phyloP scores from a whole-genome alignment of 345 rosid species.

The Eucalyptus marginata region DNA sequence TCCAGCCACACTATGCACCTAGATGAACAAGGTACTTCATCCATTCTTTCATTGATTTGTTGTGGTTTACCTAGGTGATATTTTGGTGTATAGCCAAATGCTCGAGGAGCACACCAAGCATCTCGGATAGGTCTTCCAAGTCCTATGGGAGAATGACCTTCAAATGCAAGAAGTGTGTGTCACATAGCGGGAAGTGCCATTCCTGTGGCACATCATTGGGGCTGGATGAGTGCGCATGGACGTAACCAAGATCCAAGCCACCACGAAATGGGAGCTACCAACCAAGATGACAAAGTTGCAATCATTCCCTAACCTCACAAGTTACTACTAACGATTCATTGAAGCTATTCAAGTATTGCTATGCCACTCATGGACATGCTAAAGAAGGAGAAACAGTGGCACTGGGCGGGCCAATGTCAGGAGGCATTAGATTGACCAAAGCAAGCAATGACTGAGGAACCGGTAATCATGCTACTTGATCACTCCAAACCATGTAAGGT shows the following conservation, averaged over 20 bases:
- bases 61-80: neutral
- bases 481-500: neutral
- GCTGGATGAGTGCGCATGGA: neutral
- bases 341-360: too few species aligned
- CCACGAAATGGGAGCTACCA: neutral
- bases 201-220: neutral
- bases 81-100: neutral
- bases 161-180: neutral
- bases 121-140: neutral
- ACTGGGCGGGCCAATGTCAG: too few species aligned
- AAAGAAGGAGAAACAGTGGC: too few species aligned
- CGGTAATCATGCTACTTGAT: too few species aligned
- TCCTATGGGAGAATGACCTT: neutral
- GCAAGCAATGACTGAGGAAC: too few species aligned
- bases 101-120: neutral
- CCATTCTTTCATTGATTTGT: neutral
- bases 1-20: too few species aligned
- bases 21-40: neutral
- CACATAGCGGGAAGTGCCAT: neutral
- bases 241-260: neutral
- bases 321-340: neutral
- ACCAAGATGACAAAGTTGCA: neutral
- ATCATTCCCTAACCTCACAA: neutral
- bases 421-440: too few species aligned
- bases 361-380: too few species aligned